Percentiles rank a stretch among this genome's conserved stretches.
phyloP scores from a whole-genome alignment of 1,284 basidiomycete genomes.

The Ustilago curta region DNA sequence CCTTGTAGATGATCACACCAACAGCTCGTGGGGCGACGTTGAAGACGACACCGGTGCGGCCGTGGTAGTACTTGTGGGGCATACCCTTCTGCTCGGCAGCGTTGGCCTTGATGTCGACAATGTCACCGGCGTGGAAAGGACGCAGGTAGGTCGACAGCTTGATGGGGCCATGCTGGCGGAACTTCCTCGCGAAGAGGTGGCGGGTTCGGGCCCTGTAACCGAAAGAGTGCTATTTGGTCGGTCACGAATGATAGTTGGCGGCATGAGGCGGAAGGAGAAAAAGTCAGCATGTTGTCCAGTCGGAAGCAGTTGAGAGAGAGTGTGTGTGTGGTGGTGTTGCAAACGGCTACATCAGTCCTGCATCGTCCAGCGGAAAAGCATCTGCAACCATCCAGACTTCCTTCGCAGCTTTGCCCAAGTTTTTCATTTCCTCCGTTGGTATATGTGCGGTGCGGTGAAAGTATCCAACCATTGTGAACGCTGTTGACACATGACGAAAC shows the following conservation, averaged over 20 bases:
- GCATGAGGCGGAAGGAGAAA: neutral
- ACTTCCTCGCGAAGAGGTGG: conserved; percentile 82
- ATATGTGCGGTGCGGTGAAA: too few species aligned
- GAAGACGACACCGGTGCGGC: conserved; percentile 97
- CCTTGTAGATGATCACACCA: conserved; percentile 97
- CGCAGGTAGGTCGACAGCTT: conserved; percentile 93
- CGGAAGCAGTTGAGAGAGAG: neutral
- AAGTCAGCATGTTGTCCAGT: conserved; percentile 16
- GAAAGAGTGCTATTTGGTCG: conserved; percentile 85
- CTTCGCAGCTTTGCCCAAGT: neutral
- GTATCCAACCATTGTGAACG: neutral
- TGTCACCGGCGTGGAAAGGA: conserved; percentile 94
- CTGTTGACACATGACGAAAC: too few species aligned
- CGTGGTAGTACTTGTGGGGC: conserved; percentile 86
- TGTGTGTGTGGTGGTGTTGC: neutral
- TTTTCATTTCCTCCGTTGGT: too few species aligned
- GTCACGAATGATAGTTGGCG: neutral
- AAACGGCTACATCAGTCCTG: conserved; percentile 16
- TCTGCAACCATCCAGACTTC: neutral
- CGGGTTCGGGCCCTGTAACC: conserved; percentile 99
- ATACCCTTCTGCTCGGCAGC: conserved; percentile 99
- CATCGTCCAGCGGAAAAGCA: conserved; percentile 3
- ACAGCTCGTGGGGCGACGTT: conserved; percentile 95
- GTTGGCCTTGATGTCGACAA: conserved; percentile 99
- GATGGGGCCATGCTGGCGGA: conserved; percentile 86